phyloP scores from a whole-genome alignment of 805 yeast genomes.

The Candida qinlingensis region DNA sequence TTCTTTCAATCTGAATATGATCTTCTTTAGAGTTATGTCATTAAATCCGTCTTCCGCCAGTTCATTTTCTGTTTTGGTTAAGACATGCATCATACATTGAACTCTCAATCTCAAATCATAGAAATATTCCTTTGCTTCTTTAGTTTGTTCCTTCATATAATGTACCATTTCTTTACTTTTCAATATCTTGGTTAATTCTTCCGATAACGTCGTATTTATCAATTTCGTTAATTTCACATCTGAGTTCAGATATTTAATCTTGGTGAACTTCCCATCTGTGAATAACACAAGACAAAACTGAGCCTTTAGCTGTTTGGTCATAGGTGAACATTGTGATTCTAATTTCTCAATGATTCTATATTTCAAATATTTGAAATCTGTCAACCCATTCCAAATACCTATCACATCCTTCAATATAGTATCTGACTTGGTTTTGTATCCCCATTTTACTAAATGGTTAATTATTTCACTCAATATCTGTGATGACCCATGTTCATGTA shows the following conservation, averaged over 20 bases:
- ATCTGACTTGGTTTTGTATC: neutral
- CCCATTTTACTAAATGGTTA: conserved; percentile 6
- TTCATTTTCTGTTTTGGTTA: neutral
- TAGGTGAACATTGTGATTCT: neutral
- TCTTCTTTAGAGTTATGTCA: neutral
- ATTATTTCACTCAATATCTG: neutral
- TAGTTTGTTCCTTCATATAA: neutral
- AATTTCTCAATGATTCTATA: conserved; percentile 10
- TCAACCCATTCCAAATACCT: conserved; percentile 4
- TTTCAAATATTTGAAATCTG: neutral
- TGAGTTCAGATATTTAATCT: neutral
- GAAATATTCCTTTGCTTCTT: neutral
- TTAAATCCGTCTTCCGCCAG: neutral
- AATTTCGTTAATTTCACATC: neutral
- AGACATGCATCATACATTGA: neutral
- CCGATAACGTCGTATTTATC: neutral
- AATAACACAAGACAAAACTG: neutral
- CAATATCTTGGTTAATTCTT: neutral
- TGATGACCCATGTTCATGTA: neutral
- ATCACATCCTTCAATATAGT: neutral
- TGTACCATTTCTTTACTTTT: neutral
- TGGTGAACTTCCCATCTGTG: neutral
- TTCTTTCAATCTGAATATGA: neutral
- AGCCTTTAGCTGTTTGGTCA: conserved; percentile 2
- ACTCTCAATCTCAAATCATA: conserved; percentile 1